Evolutionary conservation across 176 grass and related monocot genomes (phyloP), one percentile per base, ranked within the genome.

Genomic region (Elaeis guineensis): DNA sequence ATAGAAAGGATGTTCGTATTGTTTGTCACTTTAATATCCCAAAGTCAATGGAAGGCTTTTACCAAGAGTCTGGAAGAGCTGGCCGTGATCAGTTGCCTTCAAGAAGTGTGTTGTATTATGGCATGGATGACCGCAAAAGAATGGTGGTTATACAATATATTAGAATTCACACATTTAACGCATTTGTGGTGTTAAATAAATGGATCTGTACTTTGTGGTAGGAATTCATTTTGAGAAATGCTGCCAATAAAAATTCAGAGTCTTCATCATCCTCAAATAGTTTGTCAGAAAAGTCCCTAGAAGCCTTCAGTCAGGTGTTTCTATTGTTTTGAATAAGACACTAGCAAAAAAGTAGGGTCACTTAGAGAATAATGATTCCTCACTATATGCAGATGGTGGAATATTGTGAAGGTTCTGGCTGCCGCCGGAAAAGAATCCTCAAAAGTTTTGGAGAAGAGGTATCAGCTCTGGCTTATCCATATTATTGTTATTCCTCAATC

Each of bases 1-100:
- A 97, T 83, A 88, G 76, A 83, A 80, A 91, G 81, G 87, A 97
- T 85, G 92, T 97, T n/a, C 83, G 80, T 19, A 82, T 90, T 70
- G 84, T 97, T 54, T 90, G 86, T 49, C 84, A 97, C 54, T 88
- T 85, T 65, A 91, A 97, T 81, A 78, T 97, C 58, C 92, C 92
- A 54, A 97, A 97, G 65, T 88, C 92, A 55, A 97, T 91, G 87
- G 92, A 97, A 85, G 76, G 78, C 18, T 97, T 97, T 73, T 97
- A 97, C 57, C 87, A 97, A 73, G 92, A 97, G 62, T 89, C 92
- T 21, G 92, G 87, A 71, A 71, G 92, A 82, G 87, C 84, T 70
- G 92, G 87, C 25, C 87, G 76, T 69, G 92, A 97, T 60, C 87
- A 85, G 59, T 70, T 75, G 48, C 75, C 92, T 62, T 90, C 87